phyloP scores from a whole-genome alignment of 345 rosid species.

The Raphanus sativus region DNA sequence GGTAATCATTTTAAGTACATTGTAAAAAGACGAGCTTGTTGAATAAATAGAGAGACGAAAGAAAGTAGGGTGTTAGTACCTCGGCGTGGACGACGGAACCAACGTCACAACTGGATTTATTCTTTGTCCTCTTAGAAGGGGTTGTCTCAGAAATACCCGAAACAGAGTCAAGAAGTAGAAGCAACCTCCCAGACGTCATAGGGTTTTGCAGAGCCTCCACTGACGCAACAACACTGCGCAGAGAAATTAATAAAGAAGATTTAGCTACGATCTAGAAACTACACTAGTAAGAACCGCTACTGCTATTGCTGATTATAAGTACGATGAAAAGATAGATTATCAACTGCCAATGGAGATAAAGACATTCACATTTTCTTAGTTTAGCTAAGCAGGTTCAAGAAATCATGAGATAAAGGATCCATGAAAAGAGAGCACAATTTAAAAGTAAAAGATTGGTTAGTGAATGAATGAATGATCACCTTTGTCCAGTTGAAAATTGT shows the following conservation, averaged over 20 bases:
- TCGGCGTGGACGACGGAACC: slow-evolving; percentile 89
- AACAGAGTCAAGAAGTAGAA: slow-evolving; percentile 73
- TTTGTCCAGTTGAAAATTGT: slow-evolving; percentile 73
- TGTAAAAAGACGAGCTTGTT: neutral
- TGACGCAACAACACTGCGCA: slow-evolving; percentile 68
- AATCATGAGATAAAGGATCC: slow-evolving; percentile 1
- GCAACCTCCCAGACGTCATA: slow-evolving; percentile 70
- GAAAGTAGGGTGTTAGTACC: slow-evolving; percentile 46
- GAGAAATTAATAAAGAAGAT: slow-evolving; percentile 12
- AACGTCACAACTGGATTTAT: slow-evolving; percentile 58
- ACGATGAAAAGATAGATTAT: neutral
- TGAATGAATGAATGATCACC: slow-evolving; percentile 43
- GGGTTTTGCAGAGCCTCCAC: slow-evolving; percentile 69
- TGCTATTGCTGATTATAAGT: slow-evolving; percentile 2
- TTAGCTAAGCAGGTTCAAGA: slow-evolving; percentile 13
- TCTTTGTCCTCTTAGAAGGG: slow-evolving; percentile 75
- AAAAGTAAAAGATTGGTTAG: slow-evolving; percentile 17
- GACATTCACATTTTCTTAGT: slow-evolving; percentile 6
- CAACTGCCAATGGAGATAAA: slow-evolving; percentile 2
- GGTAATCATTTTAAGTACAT: slow-evolving; percentile 3
- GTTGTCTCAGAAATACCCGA: slow-evolving; percentile 61
- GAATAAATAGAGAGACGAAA: neutral
- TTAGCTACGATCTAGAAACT: slow-evolving; percentile 11
- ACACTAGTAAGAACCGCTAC: slow-evolving; percentile 12
- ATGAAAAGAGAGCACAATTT: slow-evolving; percentile 1